Base-by-base conservation (phyloP, 225 moss, liverwort and hornwort species). In the Pleurozium schreberi region DNA sequence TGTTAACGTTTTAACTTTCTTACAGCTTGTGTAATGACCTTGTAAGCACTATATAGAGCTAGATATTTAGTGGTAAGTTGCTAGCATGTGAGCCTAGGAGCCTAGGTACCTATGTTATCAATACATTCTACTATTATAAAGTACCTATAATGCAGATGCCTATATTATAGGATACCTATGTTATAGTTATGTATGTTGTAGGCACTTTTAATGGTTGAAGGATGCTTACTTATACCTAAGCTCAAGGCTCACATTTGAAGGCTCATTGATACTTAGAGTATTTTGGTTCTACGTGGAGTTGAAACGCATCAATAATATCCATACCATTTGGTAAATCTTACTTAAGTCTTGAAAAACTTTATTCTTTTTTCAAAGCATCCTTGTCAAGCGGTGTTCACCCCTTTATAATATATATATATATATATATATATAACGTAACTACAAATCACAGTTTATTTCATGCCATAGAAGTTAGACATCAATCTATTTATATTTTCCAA, bases 21-120 rank as follows among this genome's bases (percentile, higher is more conserved):
- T 42, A 10, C 1, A 0, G 10, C 6, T 45, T 47, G 4, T 11
- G 0, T 45, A 14, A 49, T 21, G 1, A 31, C 7, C 11, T 74
- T 1, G 0, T 49, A 45, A 73, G 18, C 0, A 0, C 45, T 2
- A 43, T 73, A 27, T 6, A 18, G 5, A n/a, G 6, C 18, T 25
- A 30, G 23, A 42, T 42, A 42, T 5, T 70, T 68, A 21, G 4
- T 22, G 5, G 6, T 38, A 3, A 38, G 11, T 38, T 67, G 11
- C 21, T 11, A 38, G 20, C 5, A 38, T 65, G 34, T 65, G 14
- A 9, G 6, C 2, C 4, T 65, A 65, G 5, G 10, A n/a, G 4
- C 12, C 22, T 21, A 67, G 4, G 12, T 11, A 19, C 20, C 33
- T 67, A 6, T 21, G 21, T 38, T 67, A 6, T n/a, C 38, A 4